phyloP scores from a whole-genome alignment of 225 moss, liverwort and hornwort species.

The Bryum argenteum region DNA sequence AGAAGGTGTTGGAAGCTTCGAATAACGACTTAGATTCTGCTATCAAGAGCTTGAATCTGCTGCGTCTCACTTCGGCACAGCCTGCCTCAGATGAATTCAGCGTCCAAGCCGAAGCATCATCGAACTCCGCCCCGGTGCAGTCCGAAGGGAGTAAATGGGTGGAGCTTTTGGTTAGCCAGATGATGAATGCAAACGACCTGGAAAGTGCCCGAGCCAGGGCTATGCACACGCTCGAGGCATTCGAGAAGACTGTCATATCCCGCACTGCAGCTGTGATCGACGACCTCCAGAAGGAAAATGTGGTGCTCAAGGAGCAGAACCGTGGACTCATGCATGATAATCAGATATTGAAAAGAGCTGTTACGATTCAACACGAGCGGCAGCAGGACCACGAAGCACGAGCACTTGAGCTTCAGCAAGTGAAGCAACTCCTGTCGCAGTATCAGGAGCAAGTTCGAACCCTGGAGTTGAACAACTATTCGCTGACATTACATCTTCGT shows the following conservation, averaged over 20 bases:
- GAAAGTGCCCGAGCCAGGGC: conserved; percentile 73
- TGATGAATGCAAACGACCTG: conserved; percentile 70
- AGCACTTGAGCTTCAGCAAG: conserved; percentile 59
- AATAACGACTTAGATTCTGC: conserved; percentile 76
- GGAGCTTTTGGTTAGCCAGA: conserved; percentile 73
- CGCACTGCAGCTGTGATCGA: conserved; percentile 55
- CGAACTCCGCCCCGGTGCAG: conserved; percentile 35
- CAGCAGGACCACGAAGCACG: conserved; percentile 72
- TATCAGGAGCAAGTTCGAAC: conserved; percentile 79
- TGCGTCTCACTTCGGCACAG: conserved; percentile 59
- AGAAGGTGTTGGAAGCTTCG: conserved; percentile 70
- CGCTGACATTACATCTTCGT: conserved; percentile 73
- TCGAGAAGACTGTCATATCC: conserved; percentile 67
- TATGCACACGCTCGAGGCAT: conserved; percentile 70
- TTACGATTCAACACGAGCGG: conserved; percentile 72
- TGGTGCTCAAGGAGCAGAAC: conserved; percentile 63
- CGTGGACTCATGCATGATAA: conserved; percentile 71
- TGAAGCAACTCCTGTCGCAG: conserved; percentile 67
- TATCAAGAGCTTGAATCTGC: conserved; percentile 72
- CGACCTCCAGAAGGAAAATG: conserved; percentile 59
- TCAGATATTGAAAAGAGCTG: conserved; percentile 77
- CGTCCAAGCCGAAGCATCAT: conserved; percentile 32
- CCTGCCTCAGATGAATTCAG: conserved; percentile 25
- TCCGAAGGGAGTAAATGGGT: conserved; percentile 76
- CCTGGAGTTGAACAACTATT: conserved; percentile 64